Percentiles rank a stretch among this genome's conserved stretches.
Conservation (phyloP, 2,329 filamentous ascomycete species). For the Cordyceps farinosa region DNA sequence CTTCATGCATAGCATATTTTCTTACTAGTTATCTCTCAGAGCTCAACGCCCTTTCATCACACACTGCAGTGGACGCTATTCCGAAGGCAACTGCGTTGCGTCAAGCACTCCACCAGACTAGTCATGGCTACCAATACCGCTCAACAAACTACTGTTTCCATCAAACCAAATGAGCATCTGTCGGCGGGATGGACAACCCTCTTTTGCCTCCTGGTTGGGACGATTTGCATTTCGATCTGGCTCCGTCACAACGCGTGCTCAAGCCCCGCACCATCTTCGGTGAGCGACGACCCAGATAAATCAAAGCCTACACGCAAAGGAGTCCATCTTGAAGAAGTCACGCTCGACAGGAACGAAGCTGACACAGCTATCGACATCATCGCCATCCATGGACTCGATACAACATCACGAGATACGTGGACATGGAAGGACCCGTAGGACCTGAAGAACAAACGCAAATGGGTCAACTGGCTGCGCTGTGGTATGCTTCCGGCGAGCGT, state of each 20-base stretch:
- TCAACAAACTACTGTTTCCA: not conserved
- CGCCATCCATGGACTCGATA: conserved; percentile 35
- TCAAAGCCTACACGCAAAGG: not conserved
- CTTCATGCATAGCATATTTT: too few species aligned
- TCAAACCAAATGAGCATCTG: not conserved
- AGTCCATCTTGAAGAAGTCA: not conserved
- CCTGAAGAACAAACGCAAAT: conserved; percentile 16
- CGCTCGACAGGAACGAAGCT: not conserved
- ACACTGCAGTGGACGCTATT: not conserved
- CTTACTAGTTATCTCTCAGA: too few species aligned
- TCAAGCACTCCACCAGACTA: not conserved
- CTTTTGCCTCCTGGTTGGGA: not conserved
- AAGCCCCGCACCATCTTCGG: not conserved
- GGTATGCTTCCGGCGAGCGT: not conserved
- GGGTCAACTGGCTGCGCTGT: not conserved
- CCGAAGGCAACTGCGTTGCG: not conserved
- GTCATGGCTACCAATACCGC: not conserved
- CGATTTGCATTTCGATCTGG: not conserved
- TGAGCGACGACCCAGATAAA: not conserved
- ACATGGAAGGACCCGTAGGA: conserved; percentile 19
- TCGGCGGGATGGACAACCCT: not conserved
- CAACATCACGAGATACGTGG: conserved; percentile 30
- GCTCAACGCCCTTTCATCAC: not conserved
- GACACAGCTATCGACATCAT: conserved; percentile 30
- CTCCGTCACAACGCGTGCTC: not conserved